phyloP scores from a whole-genome alignment of 1,284 basidiomycete species.

The Thecaphora thlaspeos region DNA sequence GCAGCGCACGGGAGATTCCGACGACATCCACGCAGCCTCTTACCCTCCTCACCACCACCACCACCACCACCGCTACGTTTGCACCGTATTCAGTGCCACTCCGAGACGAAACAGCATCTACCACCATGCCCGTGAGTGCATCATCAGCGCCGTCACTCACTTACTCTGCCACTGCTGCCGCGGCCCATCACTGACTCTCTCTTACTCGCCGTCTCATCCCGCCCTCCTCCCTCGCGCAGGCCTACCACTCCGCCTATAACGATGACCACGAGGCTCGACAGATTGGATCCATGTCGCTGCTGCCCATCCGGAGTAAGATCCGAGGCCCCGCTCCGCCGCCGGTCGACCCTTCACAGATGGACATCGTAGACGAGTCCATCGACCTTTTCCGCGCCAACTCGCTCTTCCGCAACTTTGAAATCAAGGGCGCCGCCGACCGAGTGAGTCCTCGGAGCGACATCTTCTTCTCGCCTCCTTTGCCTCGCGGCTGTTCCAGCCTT shows the following conservation, averaged over 20 bases:
- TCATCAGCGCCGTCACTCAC: no score
- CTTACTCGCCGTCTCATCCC: neutral
- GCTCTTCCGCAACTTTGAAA: conserved; percentile 99
- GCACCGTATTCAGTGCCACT: no score
- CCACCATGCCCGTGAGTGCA: no score
- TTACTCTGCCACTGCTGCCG: no score
- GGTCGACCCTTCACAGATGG: conserved; percentile 74
- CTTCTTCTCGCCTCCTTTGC: neutral
- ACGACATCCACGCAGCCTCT: no score
- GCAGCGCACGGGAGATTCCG: no score
- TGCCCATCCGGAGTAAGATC: conserved; percentile 86
- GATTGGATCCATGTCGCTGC: conserved; percentile 84
- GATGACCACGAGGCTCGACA: conserved; percentile 76
- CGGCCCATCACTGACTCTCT: no score
- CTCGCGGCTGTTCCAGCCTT: neutral
- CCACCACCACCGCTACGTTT: no score
- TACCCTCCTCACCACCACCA: no score
- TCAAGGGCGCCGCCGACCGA: conserved; percentile 93
- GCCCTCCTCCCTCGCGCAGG: conserved; percentile 12
- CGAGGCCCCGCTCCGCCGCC: conserved; percentile 80
- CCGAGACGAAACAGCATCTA: no score
- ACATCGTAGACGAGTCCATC: conserved; percentile 94
- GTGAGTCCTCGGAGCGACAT: conserved; percentile 46
- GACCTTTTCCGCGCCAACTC: conserved; percentile 98
- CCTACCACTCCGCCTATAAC: conserved; percentile 91